Evolutionary conservation across 2,329 filamentous ascomycete species (phyloP).

Genomic region (Pseudogymnoascus verrucosus): DNA sequence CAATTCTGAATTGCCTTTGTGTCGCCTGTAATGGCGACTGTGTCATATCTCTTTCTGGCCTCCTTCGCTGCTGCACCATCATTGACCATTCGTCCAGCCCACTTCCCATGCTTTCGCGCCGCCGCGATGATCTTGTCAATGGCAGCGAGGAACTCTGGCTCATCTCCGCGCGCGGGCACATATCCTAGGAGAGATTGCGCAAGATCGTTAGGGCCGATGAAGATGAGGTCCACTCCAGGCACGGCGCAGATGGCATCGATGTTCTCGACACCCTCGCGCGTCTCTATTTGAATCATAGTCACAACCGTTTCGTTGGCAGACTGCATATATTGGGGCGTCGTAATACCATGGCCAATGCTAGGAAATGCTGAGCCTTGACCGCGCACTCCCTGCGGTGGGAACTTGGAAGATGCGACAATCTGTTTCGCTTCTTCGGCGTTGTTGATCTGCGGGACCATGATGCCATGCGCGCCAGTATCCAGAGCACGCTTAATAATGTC

Average conservation of each 20-base stretch:
- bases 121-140: conserved; percentile 39
- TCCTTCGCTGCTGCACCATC: conserved; percentile 36
- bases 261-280: conserved; percentile 36
- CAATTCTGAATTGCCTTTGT: conserved; percentile 42
- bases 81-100: conserved; percentile 40
- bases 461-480: conserved; percentile 37
- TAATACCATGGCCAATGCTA: conserved; percentile 37
- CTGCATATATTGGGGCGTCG: conserved; percentile 41
- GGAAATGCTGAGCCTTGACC: conserved; percentile 44
- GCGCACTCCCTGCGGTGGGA: conserved; percentile 39
- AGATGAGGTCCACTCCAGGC: conserved; percentile 36
- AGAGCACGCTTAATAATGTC: conserved; percentile 39
- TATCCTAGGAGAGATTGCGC: conserved; percentile 38
- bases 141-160: conserved; percentile 39
- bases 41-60: conserved; percentile 33
- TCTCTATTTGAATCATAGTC: conserved; percentile 40
- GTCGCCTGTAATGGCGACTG: conserved; percentile 38
- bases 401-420: conserved; percentile 37
- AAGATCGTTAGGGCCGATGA: conserved; percentile 40
- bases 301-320: conserved; percentile 41
- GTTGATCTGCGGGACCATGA: conserved; percentile 40
- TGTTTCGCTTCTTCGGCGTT: conserved; percentile 39
- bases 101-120: conserved; percentile 41
- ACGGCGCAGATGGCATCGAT: conserved; percentile 37
- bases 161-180: conserved; percentile 34